Percentiles rank a stretch among this genome's conserved stretches.
phyloP scores from a whole-genome alignment of 768 basidiomycete genomes.

The Boletus barrowsii region DNA sequence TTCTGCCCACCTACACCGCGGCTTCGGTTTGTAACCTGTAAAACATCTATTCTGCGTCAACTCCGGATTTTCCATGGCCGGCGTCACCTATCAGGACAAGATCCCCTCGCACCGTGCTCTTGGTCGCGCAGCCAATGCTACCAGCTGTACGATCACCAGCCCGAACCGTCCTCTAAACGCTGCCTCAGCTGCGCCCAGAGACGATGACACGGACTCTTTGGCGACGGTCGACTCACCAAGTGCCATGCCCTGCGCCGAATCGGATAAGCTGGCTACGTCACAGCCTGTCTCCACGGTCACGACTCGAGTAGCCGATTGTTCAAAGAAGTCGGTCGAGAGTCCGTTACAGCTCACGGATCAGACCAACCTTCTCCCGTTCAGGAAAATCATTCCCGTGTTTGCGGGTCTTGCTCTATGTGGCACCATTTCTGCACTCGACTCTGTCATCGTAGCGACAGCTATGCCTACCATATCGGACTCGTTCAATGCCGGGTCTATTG shows the following conservation, averaged over 20 bases:
- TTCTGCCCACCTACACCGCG: neutral
- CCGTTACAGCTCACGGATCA: slow-evolving; percentile 56
- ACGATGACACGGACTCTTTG: neutral
- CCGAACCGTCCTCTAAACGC: neutral
- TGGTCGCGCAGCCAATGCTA: neutral
- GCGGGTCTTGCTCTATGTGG: slow-evolving; percentile 58
- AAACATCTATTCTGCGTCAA: neutral
- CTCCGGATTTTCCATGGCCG: neutral
- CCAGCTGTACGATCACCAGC: neutral
- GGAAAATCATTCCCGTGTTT: slow-evolving; percentile 61
- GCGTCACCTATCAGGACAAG: neutral
- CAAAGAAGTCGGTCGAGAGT: neutral
- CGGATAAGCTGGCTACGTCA: neutral
- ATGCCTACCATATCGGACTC: slow-evolving; percentile 66
- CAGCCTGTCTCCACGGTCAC: slow-evolving; percentile 5
- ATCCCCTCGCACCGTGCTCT: neutral
- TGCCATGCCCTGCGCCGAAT: neutral
- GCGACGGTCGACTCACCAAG: neutral
- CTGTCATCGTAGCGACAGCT: slow-evolving; percentile 71
- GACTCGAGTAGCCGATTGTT: neutral
- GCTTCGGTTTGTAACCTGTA: neutral
- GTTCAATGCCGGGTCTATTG: slow-evolving; percentile 48
- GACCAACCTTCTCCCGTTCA: slow-evolving; percentile 69
- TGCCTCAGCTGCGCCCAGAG: neutral
- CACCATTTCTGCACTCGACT: slow-evolving; percentile 61